Evolutionary conservation across 805 yeast genomes (phyloP), one percentile per base, ranked within the genome.

Genomic region (Debaryomyces prosopidis): DNA sequence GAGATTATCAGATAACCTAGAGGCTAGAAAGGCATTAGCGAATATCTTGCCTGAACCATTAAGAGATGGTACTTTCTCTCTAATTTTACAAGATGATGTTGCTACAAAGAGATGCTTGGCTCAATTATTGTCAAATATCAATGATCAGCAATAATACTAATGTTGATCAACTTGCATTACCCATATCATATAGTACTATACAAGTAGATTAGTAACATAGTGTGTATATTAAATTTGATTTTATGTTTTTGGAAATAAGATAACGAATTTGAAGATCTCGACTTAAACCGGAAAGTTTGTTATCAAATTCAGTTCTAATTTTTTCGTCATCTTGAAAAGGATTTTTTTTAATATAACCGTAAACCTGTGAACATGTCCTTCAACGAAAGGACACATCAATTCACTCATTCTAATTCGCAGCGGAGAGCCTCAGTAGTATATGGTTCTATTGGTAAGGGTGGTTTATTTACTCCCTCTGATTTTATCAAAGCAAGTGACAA

Each of bases 91-190:
- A 55, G 98, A 92, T 55, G 99, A 92, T 59, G 79, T 81, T 2
- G 89, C 91, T 11, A 89, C 97, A 6, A 89, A 87, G 59, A 79
- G 90, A 54, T 89, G 97, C 60, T 72, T 94, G 49, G 84, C 90
- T 2, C 96, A 91, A 65, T 74, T 94, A 39, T 73, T 92, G 50
- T 75, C 85, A 43, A 85, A 85, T 53, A 73, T 88, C 27, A 66
- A 63, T 45, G 73, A 67, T 28, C 63, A 50, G 49, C 49, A 51
- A 32, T 41, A 46, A 27, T 8, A 5, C 16, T 11, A n/a, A 8
- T 30, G 16, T 30, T 30, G 14, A 30, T 30, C 12, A n/a, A 30
- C 5, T 14, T 30, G 16, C 33, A 30, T 30, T 14, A 8, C 14
- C 16, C 33, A 14, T 30, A 30, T 30, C 14, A 30, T 30, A 30